Evolutionary conservation across 2,329 filamentous ascomycete species (phyloP), one percentile per base, ranked within the genome.

Genomic region (Cladosporium sp.): DNA sequence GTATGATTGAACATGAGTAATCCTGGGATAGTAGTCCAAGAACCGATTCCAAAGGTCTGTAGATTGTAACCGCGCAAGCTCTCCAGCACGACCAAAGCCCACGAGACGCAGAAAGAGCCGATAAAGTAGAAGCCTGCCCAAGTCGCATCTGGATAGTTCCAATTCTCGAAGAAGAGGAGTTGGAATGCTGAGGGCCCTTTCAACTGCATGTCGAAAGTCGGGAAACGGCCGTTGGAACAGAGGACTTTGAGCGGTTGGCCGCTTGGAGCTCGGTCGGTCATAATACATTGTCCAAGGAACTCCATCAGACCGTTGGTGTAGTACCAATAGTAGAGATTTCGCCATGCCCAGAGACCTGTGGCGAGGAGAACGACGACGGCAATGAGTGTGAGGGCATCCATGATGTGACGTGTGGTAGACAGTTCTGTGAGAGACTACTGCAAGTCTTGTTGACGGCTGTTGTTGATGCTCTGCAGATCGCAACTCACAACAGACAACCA

Each of bases 1-100:
- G 49, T 53, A 26, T 53, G 49, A 28, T 53, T 53, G 49, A 53
- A 53, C 49, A 53, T 53, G 26, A 53, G 26, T 18, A 53, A 32
- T n/a, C 49, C 49, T 1, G 49, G 49, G 16, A 53, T 21, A 1
- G 25, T 26, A 4, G 49, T 53, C 49, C 26, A 53, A n/a, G 23
- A 26, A 10, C 49, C 49, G 6, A n/a, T 4, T 11, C 26, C 49
- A 18, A 30, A 53, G 26, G n/a, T 53, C 8, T 53, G 49, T 26
- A 32, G 3, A 32, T 53, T 53, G 8, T 53, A 53, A 30, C 16
- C 16, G 16, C 49, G 49, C 26, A 53, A 53, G 49, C 49, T 53
- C 49, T 53, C 49, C 16, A 53, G 49, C 26, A 53, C 25, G 18
- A 53, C 21, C 49, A 53, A 32, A 1, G 49, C 49, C 49, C 49